Evolutionary conservation across 1,284 basidiomycete species (phyloP).

Genomic region (Puccinia coronata): DNA sequence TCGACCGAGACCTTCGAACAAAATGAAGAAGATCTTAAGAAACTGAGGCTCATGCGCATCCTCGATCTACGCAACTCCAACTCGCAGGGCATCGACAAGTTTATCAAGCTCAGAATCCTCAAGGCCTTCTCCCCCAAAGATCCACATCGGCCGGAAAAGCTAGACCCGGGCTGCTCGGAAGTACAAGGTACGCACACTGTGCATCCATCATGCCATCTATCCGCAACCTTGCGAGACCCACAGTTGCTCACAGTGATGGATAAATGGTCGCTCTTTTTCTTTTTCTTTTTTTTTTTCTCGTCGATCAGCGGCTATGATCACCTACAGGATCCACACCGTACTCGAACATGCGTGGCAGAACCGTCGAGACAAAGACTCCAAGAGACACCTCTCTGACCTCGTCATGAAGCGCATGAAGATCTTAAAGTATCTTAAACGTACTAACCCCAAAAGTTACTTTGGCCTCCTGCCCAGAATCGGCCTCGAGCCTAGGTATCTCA

Average conservation of each 20-base stretch:
- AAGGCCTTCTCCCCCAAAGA: constrained; percentile 38
- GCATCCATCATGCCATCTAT: too few species aligned
- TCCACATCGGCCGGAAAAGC: constrained; percentile 10
- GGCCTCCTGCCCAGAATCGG: constrained; percentile 44
- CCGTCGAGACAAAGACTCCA: constrained; percentile 35
- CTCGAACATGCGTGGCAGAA: constrained; percentile 45
- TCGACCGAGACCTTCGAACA: background rate
- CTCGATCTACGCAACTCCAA: constrained; percentile 47
- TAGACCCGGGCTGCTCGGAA: constrained; percentile 48
- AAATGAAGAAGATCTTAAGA: constrained; percentile 10
- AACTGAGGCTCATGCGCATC: constrained; percentile 23
- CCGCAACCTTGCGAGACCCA: background rate
- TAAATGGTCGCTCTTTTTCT: background rate
- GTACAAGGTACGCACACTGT: constrained; percentile 38
- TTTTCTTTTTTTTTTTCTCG: background rate
- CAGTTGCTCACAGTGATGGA: background rate
- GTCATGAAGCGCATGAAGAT: constrained; percentile 49
- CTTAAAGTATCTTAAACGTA: constrained; percentile 39
- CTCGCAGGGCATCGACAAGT: constrained; percentile 41
- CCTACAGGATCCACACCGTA: constrained; percentile 38
- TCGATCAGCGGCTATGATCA: constrained; percentile 37
- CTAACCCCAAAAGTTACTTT: constrained; percentile 27
- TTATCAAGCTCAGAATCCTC: constrained; percentile 43
- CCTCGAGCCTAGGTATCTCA: constrained; percentile 37
- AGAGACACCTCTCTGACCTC: constrained; percentile 31